A percentile compares a stretch with the other conserved stretches of the same genome.
These are phyloP conservation scores for Periconia sp. DNA, from an alignment of 2,329 filamentous ascomycete genomes.

Conservation along the genomic window DNA sequence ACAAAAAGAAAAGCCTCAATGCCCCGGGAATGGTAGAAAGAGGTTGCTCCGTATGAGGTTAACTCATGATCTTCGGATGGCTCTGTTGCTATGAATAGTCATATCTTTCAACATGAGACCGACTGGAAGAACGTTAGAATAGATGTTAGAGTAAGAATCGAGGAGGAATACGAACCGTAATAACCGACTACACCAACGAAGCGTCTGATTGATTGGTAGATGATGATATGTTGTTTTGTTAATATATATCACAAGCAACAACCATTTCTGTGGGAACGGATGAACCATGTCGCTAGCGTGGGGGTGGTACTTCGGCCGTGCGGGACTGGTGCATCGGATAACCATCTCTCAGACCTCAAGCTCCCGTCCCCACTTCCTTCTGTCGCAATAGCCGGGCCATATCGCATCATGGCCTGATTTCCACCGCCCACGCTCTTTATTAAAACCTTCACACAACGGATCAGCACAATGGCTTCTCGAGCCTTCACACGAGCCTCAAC, in stretches of 20 bases:
- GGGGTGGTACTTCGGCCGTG: not conserved
- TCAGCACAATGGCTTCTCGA: slow-evolving; percentile 33
- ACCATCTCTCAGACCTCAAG: not conserved
- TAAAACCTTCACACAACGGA: slow-evolving; percentile 5
- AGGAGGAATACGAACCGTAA: too few species aligned
- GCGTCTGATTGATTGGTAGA: not conserved
- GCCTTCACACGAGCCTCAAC: slow-evolving; percentile 25
- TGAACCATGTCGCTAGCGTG: not conserved
- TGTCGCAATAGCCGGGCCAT: not conserved
- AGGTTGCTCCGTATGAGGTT: not conserved
- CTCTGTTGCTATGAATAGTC: not conserved
- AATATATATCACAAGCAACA: not conserved
- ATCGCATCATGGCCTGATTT: not conserved
- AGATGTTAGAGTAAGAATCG: too few species aligned
- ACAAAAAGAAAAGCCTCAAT: too few species aligned
- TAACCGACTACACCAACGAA: not conserved
- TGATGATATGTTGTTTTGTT: not conserved
- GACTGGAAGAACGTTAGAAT: too few species aligned
- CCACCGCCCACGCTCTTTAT: slow-evolving; percentile 5
- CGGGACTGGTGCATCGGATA: not conserved
- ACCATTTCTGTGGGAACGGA: not conserved
- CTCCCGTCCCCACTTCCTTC: not conserved
- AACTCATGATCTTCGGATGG: not conserved
- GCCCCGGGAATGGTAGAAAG: too few species aligned
- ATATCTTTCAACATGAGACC: not conserved